These are phyloP conservation scores for Phylloboletellus chloephorus DNA, from an alignment of 1,284 basidiomycete species.

Conservation along the genomic window DNA sequence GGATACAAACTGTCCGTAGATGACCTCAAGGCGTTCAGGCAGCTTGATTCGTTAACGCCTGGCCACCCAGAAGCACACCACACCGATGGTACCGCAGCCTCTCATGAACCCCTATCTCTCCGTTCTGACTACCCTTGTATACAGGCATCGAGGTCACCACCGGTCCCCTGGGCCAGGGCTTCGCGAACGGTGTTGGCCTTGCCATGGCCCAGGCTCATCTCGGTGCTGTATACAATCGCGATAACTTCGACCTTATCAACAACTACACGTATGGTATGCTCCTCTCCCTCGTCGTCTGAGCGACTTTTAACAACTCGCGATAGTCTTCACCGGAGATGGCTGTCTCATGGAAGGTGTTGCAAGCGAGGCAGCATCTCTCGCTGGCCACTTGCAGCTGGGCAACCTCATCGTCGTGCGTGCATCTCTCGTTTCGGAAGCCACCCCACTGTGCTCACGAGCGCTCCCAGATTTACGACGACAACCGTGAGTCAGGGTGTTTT, in stretches of 20 bases:
- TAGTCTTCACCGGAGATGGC: conserved; percentile 89
- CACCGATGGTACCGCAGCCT: conserved; percentile 61
- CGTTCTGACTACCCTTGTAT: conserved; percentile 7
- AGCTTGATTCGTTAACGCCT: conserved; percentile 83
- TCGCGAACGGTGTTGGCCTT: conserved; percentile 88
- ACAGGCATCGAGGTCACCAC: conserved; percentile 90
- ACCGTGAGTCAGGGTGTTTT: conserved; percentile 48
- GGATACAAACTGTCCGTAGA: conserved; percentile 83
- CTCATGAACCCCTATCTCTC: conserved; percentile 9
- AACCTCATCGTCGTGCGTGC: conserved; percentile 81
- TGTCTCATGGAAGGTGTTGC: conserved; percentile 96
- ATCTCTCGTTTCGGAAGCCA: conserved; percentile 12
- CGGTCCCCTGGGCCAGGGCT: conserved; percentile 92
- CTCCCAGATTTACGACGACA: conserved; percentile 80
- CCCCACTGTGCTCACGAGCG: conserved; percentile 11
- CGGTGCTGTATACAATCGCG: conserved; percentile 85
- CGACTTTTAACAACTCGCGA: conserved; percentile 12
- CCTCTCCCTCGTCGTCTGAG: neutral
- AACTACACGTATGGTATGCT: conserved; percentile 82
- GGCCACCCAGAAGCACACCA: conserved; percentile 89
- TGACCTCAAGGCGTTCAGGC: conserved; percentile 81
- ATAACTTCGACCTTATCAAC: conserved; percentile 78
- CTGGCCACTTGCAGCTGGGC: conserved; percentile 88
- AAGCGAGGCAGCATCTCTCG: conserved; percentile 85
- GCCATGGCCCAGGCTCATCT: conserved; percentile 92